phyloP scores from a whole-genome alignment of 192 early-diverging fungal genomes.

The Jimgerdemannia lactiflua region DNA sequence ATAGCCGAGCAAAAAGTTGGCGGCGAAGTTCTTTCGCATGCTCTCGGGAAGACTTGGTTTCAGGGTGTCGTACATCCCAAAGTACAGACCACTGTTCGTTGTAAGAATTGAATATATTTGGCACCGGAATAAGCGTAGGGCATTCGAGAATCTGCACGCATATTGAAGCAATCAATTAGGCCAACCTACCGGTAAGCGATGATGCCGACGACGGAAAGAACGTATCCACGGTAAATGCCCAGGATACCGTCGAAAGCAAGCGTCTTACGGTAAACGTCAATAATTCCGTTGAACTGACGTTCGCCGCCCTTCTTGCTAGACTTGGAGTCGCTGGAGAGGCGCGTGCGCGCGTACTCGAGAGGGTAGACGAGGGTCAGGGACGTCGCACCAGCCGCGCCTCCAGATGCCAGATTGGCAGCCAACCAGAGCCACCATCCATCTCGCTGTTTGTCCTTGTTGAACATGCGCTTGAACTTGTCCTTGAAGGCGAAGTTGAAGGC shows the following conservation, averaged over 20 bases:
- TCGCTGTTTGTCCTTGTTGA: slow-evolving; percentile 55
- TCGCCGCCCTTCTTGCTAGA: slow-evolving; percentile 47
- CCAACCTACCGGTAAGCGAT: slow-evolving; percentile 60
- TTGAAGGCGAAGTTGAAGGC: slow-evolving; percentile 88
- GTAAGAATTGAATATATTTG: too few species aligned
- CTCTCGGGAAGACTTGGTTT: slow-evolving; percentile 34
- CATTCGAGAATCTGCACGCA: too few species aligned
- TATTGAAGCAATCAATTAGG: background rate
- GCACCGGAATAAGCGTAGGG: too few species aligned
- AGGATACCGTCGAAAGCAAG: slow-evolving; percentile 61
- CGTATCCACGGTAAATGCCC: slow-evolving; percentile 84
- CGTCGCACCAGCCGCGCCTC: slow-evolving; percentile 78
- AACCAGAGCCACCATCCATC: slow-evolving; percentile 66
- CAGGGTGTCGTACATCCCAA: slow-evolving; percentile 66
- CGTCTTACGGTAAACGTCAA: slow-evolving; percentile 57
- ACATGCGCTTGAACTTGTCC: slow-evolving; percentile 82
- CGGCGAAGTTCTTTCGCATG: slow-evolving; percentile 20
- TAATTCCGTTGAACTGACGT: slow-evolving; percentile 76
- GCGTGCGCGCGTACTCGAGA: slow-evolving; percentile 86
- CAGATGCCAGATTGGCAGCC: slow-evolving; percentile 75
- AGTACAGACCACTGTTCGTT: slow-evolving; percentile 39
- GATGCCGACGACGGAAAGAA: slow-evolving; percentile 79
- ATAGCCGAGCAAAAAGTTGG: slow-evolving; percentile 63
- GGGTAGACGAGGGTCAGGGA: slow-evolving; percentile 78
- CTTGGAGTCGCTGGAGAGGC: slow-evolving; percentile 63